These are phyloP conservation scores for Paramarasmius palmivorus DNA, from an alignment of 1,284 basidiomycete genomes.

Conservation along the genomic window DNA sequence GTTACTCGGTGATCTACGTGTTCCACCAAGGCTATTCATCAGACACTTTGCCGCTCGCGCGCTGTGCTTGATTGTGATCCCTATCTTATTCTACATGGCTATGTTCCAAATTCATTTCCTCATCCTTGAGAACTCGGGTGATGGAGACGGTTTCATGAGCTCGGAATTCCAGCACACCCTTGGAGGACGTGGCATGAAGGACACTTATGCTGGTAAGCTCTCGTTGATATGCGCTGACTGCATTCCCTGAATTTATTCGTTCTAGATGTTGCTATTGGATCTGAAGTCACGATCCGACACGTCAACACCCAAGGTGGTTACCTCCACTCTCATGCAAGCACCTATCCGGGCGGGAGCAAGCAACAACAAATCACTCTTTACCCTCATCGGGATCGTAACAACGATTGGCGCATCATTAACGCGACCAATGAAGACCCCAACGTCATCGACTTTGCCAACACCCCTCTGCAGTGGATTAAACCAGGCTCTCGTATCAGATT, in stretches of 20 bases:
- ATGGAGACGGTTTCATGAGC: slow-evolving; percentile 99
- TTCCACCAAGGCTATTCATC: slow-evolving; percentile 75
- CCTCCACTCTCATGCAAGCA: slow-evolving; percentile 91
- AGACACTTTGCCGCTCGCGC: slow-evolving; percentile 89
- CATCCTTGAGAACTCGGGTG: slow-evolving; percentile 87
- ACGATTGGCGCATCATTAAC: slow-evolving; percentile 85
- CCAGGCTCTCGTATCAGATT: slow-evolving; percentile 80
- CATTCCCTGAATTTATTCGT: slow-evolving; percentile 9
- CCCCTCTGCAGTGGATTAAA: slow-evolving; percentile 66
- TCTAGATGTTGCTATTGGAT: slow-evolving; percentile 85
- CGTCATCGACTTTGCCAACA: slow-evolving; percentile 55
- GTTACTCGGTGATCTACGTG: slow-evolving; percentile 84
- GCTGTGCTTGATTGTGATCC: slow-evolving; percentile 85
- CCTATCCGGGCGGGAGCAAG: slow-evolving; percentile 85
- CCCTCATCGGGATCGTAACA: slow-evolving; percentile 93
- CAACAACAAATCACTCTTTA: slow-evolving; percentile 99
- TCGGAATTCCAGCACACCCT: slow-evolving; percentile 98
- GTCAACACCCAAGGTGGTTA: slow-evolving; percentile 98
- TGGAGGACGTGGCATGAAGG: slow-evolving; percentile 86
- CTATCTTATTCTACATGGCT: slow-evolving; percentile 87
- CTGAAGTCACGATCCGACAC: slow-evolving; percentile 83
- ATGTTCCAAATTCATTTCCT: slow-evolving; percentile 97
- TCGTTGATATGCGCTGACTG: neutral
- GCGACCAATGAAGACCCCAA: slow-evolving; percentile 52
- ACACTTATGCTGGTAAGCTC: slow-evolving; percentile 83